Evolutionary conservation across 805 yeast genomes (phyloP), one percentile per base, ranked within the genome.

Genomic region (Candida caryicola): DNA sequence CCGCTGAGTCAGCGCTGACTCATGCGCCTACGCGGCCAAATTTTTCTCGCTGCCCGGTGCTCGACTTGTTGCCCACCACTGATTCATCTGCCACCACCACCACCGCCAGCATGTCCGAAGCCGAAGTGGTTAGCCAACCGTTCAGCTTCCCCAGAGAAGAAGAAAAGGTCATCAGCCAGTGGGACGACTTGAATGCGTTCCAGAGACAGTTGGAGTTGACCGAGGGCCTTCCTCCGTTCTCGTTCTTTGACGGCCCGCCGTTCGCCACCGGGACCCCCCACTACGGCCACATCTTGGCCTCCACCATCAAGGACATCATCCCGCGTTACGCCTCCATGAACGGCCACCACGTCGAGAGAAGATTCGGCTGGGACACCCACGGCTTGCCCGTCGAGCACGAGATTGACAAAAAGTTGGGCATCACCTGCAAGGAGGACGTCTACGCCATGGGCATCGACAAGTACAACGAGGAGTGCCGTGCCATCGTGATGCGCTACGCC

Each of bases 351-450:
- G 99, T 93, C 30, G 96, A 87, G 67, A 86, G 99, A 70, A 79
- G 98, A 56, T 93, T 93, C 50, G 99, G 99, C 46, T 93, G 99
- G 99, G 99, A 93, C 68, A 93, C 99, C 40, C 99, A 93, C 64
- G 99, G 99, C 41, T 79, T 93, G 48, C 99, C 99, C 34, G 88
- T 93, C 41, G 99, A 93, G 71, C 96, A 93, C 64, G 96, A 91
- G 66, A 93, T 93, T 55, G 99, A 93, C 85, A 93, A 95, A 84
- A 85, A 86, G 59, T 76, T 93, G 52, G 95, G 95, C 27, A 88
- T 93, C 66, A 81, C 84, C 39, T 85, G 95, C 54, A 93, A 90
- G 65, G 91, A 85, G 37, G 99, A 93, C 59, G 99, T 93, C 41
- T 79, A 88, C 83, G 78, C 77, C 38, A 76, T 86, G 82, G 99